These are phyloP conservation scores for Austroboletus novae-zelandiae DNA, from an alignment of 1,284 basidiomycete genomes.

Conservation along the genomic window DNA sequence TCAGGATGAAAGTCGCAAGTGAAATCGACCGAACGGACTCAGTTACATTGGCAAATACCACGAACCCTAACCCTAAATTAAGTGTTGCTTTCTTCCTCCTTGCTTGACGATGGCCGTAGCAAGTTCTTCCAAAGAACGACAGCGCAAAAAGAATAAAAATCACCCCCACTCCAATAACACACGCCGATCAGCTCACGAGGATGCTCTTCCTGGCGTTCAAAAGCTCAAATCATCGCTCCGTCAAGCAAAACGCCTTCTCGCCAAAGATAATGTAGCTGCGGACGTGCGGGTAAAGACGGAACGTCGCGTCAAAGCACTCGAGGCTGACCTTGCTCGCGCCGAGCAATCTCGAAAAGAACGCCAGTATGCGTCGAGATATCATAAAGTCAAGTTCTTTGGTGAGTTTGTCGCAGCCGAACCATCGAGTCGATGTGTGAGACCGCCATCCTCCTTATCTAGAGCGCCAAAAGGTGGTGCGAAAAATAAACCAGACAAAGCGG, in stretches of 20 bases:
- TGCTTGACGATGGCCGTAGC: background rate
- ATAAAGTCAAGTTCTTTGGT: constrained; percentile 91
- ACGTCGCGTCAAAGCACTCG: constrained; percentile 69
- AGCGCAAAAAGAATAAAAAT: constrained; percentile 14
- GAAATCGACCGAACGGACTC: background rate
- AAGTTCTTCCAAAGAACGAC: constrained; percentile 15
- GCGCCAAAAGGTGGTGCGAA: constrained; percentile 76
- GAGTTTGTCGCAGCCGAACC: constrained; percentile 24
- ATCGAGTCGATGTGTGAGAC: background rate
- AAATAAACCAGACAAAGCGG: constrained; percentile 63
- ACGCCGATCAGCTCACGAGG: constrained; percentile 18
- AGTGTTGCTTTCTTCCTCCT: constrained; percentile 1
- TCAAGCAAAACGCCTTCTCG: constrained; percentile 75
- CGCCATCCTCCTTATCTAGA: constrained; percentile 43
- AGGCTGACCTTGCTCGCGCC: constrained; percentile 70
- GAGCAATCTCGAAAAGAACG: constrained; percentile 65
- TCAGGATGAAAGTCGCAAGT: constrained; percentile 1
- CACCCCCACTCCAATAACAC: constrained; percentile 20
- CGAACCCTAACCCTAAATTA: constrained; percentile 30
- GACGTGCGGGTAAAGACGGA: constrained; percentile 77
- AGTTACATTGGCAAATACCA: no score
- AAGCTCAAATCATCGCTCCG: constrained; percentile 80
- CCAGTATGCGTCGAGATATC: constrained; percentile 71
- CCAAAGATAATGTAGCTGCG: constrained; percentile 79
- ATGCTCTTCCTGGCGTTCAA: constrained; percentile 57